Conservation (phyloP, 331 rosid species). For the Pyrus hybrid region DNA sequence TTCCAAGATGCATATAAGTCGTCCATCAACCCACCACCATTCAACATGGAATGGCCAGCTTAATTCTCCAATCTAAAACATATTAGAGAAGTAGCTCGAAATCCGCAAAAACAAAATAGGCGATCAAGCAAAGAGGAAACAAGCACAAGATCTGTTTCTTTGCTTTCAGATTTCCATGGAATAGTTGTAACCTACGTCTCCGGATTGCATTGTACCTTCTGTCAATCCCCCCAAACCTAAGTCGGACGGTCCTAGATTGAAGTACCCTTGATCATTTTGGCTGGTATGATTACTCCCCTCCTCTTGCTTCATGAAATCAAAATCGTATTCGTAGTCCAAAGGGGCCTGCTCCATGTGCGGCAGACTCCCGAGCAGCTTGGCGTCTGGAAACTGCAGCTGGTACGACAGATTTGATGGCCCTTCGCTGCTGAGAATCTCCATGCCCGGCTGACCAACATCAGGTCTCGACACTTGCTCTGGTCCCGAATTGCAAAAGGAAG, state of each 20-base stretch:
- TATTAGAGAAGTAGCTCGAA: background rate
- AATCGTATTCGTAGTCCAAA: slow-evolving; percentile 37
- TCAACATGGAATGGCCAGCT: background rate
- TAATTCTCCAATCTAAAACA: slow-evolving; percentile 38
- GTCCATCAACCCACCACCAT: background rate
- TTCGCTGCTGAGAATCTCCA: slow-evolving; percentile 8
- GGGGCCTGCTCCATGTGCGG: slow-evolving; percentile 49
- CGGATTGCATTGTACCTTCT: background rate
- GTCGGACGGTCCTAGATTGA: background rate
- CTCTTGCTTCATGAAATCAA: slow-evolving; percentile 50
- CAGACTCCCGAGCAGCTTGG: slow-evolving; percentile 57
- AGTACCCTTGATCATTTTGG: slow-evolving; percentile 20
- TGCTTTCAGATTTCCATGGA: background rate
- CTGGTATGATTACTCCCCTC: slow-evolving; percentile 19
- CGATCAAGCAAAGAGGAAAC: background rate
- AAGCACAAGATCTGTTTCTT: background rate
- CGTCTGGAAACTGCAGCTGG: slow-evolving; percentile 56
- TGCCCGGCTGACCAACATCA: slow-evolving; percentile 8
- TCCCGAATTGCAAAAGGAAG: slow-evolving; percentile 17
- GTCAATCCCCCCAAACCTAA: background rate
- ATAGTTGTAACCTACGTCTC: background rate
- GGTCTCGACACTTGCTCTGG: slow-evolving; percentile 16
- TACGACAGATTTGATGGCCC: slow-evolving; percentile 31
- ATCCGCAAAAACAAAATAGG: background rate
- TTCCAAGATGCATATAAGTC: background rate